Evolutionary conservation across 106 monocot species (phyloP).

Genomic region (Apostasia ramifera): DNA sequence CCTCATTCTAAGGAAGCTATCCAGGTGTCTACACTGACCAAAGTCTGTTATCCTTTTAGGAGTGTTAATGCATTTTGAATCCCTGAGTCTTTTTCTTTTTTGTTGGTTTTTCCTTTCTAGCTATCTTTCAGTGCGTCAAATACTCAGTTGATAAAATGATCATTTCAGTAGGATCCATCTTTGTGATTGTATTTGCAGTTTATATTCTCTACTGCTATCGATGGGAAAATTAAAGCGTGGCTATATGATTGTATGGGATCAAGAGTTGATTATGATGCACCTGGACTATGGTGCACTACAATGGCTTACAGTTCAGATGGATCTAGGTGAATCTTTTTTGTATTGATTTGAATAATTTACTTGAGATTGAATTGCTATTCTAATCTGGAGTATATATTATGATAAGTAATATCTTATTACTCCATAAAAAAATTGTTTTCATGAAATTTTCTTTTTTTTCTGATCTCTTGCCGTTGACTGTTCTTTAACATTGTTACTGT

Average conservation of each 20-base stretch:
- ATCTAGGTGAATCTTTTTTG: constrained; percentile 40
- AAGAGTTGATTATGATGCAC: constrained; percentile 95
- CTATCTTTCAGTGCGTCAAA: not conserved
- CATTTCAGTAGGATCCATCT: not conserved
- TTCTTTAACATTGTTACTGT: too few species aligned
- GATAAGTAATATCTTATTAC: too few species aligned
- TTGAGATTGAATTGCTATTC: not conserved
- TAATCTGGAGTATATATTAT: not conserved
- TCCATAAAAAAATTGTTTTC: too few species aligned
- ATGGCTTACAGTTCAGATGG: constrained; percentile 97
- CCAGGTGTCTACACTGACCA: constrained; percentile 34
- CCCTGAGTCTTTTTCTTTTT: not conserved
- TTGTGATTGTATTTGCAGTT: constrained; percentile 46
- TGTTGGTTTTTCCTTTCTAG: not conserved
- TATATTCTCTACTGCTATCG: constrained; percentile 82
- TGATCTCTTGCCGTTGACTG: too few species aligned
- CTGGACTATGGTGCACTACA: constrained; percentile 86
- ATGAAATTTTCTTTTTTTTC: too few species aligned
- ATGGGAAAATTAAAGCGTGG: constrained; percentile 98
- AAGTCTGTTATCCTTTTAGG: not conserved
- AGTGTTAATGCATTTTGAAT: not conserved
- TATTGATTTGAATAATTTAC: not conserved
- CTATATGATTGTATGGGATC: constrained; percentile 84
- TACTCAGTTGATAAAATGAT: not conserved
- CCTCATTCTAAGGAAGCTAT: constrained; percentile 58